A percentile compares a stretch with the other conserved stretches of the same genome.
These are phyloP conservation scores for Adansonia madagascariensis DNA, from an alignment of 441 rosid genomes.

Conservation along the genomic window DNA sequence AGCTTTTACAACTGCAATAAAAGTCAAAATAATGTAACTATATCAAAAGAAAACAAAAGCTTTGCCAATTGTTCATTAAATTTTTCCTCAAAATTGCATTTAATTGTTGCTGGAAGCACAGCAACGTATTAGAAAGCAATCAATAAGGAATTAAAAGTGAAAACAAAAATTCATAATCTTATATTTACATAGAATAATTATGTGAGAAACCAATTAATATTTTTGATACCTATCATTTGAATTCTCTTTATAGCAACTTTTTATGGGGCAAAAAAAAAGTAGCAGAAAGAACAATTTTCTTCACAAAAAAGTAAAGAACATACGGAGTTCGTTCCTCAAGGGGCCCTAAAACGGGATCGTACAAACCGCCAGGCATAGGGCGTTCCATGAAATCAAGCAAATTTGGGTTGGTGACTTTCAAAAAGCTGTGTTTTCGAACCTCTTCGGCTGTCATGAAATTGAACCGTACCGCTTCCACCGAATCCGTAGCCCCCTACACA, in stretches of 20 bases:
- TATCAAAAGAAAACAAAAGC: conserved; percentile 12
- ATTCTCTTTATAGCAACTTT: background rate
- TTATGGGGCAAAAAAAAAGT: background rate
- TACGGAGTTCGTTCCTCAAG: conserved; percentile 43
- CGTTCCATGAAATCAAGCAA: conserved; percentile 41
- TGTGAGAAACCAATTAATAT: background rate
- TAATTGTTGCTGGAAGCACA: background rate
- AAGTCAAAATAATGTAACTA: conserved; percentile 22
- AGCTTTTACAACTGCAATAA: conserved; percentile 71
- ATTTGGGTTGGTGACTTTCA: conserved; percentile 39
- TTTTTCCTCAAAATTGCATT: background rate
- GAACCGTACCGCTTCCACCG: conserved; percentile 48
- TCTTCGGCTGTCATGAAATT: conserved; percentile 49
- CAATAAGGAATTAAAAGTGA: background rate
- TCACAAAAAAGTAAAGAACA: conserved; percentile 27
- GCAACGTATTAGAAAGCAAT: background rate
- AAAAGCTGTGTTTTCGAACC: conserved; percentile 48
- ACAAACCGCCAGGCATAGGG: conserved; percentile 54
- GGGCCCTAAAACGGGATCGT: conserved; percentile 50
- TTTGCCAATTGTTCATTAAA: background rate
- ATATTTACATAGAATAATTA: conserved; percentile 15
- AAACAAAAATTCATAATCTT: background rate
- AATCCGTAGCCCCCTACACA: conserved; percentile 39
- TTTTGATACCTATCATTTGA: background rate
- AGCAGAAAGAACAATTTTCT: background rate